Base-by-base conservation (phyloP, 805 yeast species). In the Wickerhamiella nectarea region DNA sequence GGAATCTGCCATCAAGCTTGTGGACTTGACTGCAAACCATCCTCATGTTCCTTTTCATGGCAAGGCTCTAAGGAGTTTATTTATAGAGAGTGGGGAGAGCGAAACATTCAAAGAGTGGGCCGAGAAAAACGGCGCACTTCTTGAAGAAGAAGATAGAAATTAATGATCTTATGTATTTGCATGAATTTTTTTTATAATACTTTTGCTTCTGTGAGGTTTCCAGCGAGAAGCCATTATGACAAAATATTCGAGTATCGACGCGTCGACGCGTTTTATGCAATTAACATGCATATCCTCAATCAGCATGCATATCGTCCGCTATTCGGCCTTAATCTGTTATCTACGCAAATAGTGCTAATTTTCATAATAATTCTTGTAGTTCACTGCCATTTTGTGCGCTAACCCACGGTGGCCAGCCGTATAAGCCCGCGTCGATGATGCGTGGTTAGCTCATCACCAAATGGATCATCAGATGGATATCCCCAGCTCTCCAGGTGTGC, bases 401-500 rank as follows among this genome's bases (percentile, higher is more conserved):
- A n/a, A n/a, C n/a, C n/a, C n/a, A n/a, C n/a, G n/a, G n/a, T n/a
- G n/a, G n/a, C n/a, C n/a, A n/a, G n/a, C n/a, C n/a, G n/a, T n/a
- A n/a, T n/a, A n/a, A n/a, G n/a, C n/a, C n/a, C n/a, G n/a, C n/a
- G n/a, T n/a, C n/a, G n/a, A n/a, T n/a, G n/a, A n/a, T n/a, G n/a
- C n/a, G 35, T 33, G 14, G 35, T 33, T 15, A 33, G 11, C 35
- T 33, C 21, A 18, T 22, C 20, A 31, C 20, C 43, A 6, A 21
- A 21, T 21, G 24, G 24, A 21, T 21, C 24, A 21, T 21, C 24
- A 21, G 24, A 39, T 39, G 43, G 43, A 39, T 33, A 31, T 39
- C 15, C 43, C 43, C n/a, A 39, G 43, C 43, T 39, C 43, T 14
- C 43, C 43, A 9, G 36, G 43, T 8, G 22, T 39, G 11, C 35